phyloP scores from a whole-genome alignment of 1,284 basidiomycete species.

The Ceratobasidium sp. region DNA sequence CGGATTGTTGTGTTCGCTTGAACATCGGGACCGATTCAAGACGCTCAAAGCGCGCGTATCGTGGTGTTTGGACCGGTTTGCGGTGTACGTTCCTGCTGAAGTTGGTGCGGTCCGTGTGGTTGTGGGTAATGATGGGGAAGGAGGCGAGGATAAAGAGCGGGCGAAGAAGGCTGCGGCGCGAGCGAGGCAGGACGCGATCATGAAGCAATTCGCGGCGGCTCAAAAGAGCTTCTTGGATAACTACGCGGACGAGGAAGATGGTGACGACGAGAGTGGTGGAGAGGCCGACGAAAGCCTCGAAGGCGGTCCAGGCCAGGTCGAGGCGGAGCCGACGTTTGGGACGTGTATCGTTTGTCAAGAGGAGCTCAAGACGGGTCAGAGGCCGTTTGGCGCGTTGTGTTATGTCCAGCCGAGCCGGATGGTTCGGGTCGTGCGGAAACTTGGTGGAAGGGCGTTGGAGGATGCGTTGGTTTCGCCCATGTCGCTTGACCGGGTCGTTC shows the following conservation, averaged over 20 bases:
- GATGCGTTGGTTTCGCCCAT: constrained; percentile 76
- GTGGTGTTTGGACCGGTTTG: constrained; percentile 80
- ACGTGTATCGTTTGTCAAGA: constrained; percentile 99
- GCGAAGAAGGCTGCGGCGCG: constrained; percentile 84
- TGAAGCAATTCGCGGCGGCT: constrained; percentile 93
- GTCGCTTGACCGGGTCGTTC: constrained; percentile 71
- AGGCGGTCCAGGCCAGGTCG: constrained; percentile 1
- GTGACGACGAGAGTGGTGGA: constrained; percentile 61
- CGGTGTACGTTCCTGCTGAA: constrained; percentile 66
- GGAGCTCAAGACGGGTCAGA: constrained; percentile 68
- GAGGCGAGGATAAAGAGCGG: constrained; percentile 64
- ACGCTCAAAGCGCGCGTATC: constrained; percentile 75
- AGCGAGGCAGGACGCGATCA: constrained; percentile 87
- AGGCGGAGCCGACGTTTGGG: constrained; percentile 69
- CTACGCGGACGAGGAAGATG: constrained; percentile 68
- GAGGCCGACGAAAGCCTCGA: constrained; percentile 55
- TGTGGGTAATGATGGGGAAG: constrained; percentile 50
- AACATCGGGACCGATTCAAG: constrained; percentile 79
- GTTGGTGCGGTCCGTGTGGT: constrained; percentile 68
- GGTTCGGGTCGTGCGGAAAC: constrained; percentile 72
- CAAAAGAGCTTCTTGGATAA: constrained; percentile 87
- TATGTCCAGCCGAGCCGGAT: constrained; percentile 90
- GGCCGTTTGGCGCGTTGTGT: constrained; percentile 90
- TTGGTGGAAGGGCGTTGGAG: constrained; percentile 67
- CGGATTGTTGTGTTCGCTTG: constrained; percentile 79